Conservation (phyloP, 2,329 filamentous ascomycete genomes). For the Aspergillus proliferans region DNA sequence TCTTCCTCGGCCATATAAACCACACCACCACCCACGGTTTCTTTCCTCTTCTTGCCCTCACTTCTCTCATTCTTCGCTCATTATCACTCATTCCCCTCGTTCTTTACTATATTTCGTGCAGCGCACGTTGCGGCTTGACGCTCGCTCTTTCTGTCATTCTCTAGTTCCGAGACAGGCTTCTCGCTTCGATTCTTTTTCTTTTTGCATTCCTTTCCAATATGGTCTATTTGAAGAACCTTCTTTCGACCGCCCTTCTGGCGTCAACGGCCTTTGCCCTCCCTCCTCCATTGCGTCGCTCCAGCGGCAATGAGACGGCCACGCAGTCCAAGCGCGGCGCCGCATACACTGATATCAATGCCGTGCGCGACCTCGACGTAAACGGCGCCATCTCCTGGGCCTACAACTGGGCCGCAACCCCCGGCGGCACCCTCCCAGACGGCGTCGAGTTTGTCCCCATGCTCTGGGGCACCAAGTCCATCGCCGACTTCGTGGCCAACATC, state of each 20-base stretch:
- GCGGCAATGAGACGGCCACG: constrained; percentile 12
- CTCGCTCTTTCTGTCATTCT: constrained; percentile 8
- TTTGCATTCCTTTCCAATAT: constrained; percentile 20
- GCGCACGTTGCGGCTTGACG: constrained; percentile 22
- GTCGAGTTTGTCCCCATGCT: constrained; percentile 43
- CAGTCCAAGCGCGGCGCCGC: constrained; percentile 25
- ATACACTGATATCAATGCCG: constrained; percentile 35
- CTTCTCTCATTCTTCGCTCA: constrained; percentile 5
- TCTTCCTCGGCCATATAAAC: neutral
- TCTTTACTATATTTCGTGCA: constrained; percentile 20
- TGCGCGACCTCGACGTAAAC: constrained; percentile 25
- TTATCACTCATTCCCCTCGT: constrained; percentile 3
- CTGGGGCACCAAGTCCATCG: constrained; percentile 36
- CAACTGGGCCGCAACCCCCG: constrained; percentile 36
- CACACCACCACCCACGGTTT: neutral
- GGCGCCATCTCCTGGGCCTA: constrained; percentile 38
- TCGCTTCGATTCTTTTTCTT: constrained; percentile 12
- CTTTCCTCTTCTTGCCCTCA: constrained; percentile 8
- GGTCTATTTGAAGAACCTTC: constrained; percentile 32
- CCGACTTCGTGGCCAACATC: constrained; percentile 29
- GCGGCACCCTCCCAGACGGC: constrained; percentile 24
- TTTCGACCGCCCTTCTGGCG: constrained; percentile 30
- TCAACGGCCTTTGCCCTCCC: constrained; percentile 29
- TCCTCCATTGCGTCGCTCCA: constrained; percentile 8
- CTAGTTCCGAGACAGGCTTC: constrained; percentile 7